Conservation (phyloP, 495 filamentous ascomycete genomes). For the Delitschia confertaspora region DNA sequence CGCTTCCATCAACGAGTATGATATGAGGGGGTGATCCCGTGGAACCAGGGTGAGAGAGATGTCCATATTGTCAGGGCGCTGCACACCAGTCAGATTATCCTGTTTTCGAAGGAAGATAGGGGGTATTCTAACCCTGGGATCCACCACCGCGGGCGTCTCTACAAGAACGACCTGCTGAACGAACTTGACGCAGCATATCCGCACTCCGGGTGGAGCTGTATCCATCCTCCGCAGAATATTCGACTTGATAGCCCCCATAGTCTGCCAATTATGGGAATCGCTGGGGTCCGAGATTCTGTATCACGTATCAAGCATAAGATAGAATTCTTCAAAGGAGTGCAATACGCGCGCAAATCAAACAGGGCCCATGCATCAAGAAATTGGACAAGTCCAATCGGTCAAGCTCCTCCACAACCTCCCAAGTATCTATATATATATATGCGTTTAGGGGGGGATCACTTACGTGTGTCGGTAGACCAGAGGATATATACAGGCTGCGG, state of each 20-base stretch:
- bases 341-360: background rate
- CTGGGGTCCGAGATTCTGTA: slow-evolving; percentile 71
- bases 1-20: slow-evolving; percentile 73
- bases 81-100: slow-evolving; percentile 13
- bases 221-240: slow-evolving; percentile 87
- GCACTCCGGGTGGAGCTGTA: slow-evolving; percentile 61
- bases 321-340: slow-evolving; percentile 8
- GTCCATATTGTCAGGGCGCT: slow-evolving; percentile 79
- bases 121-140: slow-evolving; percentile 57
- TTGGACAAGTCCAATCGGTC: background rate
- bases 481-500: slow-evolving; percentile 82
- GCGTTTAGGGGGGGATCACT: slow-evolving; percentile 11
- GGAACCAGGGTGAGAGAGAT: slow-evolving; percentile 81
- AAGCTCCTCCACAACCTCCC: background rate
- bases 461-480: slow-evolving; percentile 86
- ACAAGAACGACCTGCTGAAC: slow-evolving; percentile 84
- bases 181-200: slow-evolving; percentile 94
- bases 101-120: background rate
- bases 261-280: slow-evolving; percentile 73
- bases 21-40: slow-evolving; percentile 65
- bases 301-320: slow-evolving; percentile 18
- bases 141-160: slow-evolving; percentile 73
- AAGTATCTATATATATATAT: slow-evolving; percentile 1
- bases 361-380: background rate
- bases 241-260: slow-evolving; percentile 79